These are phyloP conservation scores for Schizosaccharomyces lindneri DNA, from an alignment of 805 yeast species.

Conservation along the genomic window DNA sequence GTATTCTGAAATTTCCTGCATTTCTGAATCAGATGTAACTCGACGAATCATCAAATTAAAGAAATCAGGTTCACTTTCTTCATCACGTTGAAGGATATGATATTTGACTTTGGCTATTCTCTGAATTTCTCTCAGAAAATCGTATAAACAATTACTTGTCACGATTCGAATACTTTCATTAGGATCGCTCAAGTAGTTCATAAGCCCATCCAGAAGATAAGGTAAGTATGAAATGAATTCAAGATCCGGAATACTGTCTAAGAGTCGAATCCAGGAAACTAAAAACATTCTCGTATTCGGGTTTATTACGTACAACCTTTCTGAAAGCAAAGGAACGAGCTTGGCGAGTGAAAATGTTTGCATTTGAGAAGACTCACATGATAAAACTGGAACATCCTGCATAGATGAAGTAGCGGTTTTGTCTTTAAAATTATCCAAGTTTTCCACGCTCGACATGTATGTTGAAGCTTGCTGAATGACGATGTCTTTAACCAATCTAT, in stretches of 20 bases:
- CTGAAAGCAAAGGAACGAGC: conserved; percentile 76
- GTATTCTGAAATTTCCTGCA: not conserved
- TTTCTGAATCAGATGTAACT: not conserved
- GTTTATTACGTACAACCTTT: conserved; percentile 73
- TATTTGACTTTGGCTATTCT: conserved; percentile 46
- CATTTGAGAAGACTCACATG: not conserved
- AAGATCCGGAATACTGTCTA: conserved; percentile 78
- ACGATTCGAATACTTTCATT: conserved; percentile 71
- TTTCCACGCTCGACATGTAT: conserved; percentile 24
- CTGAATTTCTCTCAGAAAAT: conserved; percentile 55
- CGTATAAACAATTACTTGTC: conserved; percentile 52
- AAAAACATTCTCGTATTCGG: conserved; percentile 80
- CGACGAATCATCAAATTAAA: not conserved
- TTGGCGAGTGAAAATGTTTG: conserved; percentile 60
- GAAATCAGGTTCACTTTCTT: not conserved
- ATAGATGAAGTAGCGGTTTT: not conserved
- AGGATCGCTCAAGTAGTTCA: conserved; percentile 56
- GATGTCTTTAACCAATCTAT: conserved; percentile 73
- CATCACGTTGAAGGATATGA: not conserved
- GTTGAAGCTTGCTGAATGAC: conserved; percentile 84
- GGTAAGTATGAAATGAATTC: conserved; percentile 74
- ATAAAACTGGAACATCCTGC: not conserved
- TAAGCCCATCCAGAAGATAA: conserved; percentile 61
- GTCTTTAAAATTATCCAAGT: not conserved
- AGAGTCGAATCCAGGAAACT: conserved; percentile 79